Base-by-base conservation (phyloP, 768 basidiomycete genomes). In the Rickenella mellea region DNA sequence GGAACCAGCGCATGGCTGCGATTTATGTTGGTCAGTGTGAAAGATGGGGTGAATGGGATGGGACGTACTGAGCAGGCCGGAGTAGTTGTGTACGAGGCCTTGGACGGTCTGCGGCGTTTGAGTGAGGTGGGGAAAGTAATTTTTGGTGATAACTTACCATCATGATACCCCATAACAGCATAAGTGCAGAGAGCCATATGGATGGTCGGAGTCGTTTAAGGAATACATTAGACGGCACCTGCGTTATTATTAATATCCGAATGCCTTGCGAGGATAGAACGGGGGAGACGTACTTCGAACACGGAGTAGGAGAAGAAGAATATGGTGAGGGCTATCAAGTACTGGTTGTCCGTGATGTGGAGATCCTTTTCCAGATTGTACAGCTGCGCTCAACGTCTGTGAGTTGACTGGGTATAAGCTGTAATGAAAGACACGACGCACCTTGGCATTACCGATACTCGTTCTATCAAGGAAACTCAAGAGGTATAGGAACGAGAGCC, bases 401-500 rank as follows among this genome's bases (percentile, higher is more conserved):
- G 25, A 33, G 17, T 32, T 7, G 20, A 4, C 15, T 11, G 15
- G 6, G n/a, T n/a, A 6, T 19, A 22, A 47, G 42, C 17, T 24
- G 27, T 29, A 32, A 9, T 28, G 15, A 25, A 51, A 35, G 25
- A 32, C 64, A 52, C 37, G 15, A 48, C 53, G 28, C 37, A 58
- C 61, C 49, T 59, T 68, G n/a, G 68, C 64, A 40, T 76, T 74
- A 27, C 72, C 74, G 43, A 74, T 70, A 43, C 70, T 73, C 47
- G 73, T 72, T 22, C 76, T 65, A 48, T 77, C 74, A 41, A 78
- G 59, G 67, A 86, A 88, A 50, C 79, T 80, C 28, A 89, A 65
- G 27, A 88, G 65, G 59, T 87, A 87, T 50, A 90, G 59, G 41
- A 91, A 69, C 4, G 83, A 78, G 29, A 83, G 54, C 83, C 81